Percentiles rank a stretch among this genome's conserved stretches.
Conservation (phyloP, 345 rosid genomes). For the Eucalyptus marginata region DNA sequence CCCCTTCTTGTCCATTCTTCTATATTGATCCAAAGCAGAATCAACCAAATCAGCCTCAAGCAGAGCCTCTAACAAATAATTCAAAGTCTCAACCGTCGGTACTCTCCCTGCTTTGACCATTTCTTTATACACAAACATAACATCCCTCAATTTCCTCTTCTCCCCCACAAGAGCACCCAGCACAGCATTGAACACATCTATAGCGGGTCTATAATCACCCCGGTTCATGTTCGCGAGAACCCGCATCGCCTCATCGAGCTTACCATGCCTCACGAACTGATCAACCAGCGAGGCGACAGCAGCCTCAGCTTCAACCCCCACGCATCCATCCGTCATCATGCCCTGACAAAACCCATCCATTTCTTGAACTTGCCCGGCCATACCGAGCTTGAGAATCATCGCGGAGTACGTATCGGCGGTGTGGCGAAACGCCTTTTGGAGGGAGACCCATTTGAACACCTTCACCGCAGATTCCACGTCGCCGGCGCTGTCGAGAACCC, state of each 20-base stretch:
- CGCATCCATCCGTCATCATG: slow-evolving; percentile 16
- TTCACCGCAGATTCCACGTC: slow-evolving; percentile 26
- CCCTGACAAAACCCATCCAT: slow-evolving; percentile 25
- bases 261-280: slow-evolving; percentile 13
- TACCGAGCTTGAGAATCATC: slow-evolving; percentile 40
- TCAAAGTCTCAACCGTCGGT: slow-evolving; percentile 34
- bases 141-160: slow-evolving; percentile 19
- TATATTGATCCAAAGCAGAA: slow-evolving; percentile 35
- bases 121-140: slow-evolving; percentile 46
- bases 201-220: slow-evolving; percentile 17
- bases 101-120: slow-evolving; percentile 42
- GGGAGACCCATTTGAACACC: slow-evolving; percentile 42
- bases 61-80: slow-evolving; percentile 30
- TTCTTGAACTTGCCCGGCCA: slow-evolving; percentile 28
- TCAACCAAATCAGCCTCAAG: slow-evolving; percentile 20
- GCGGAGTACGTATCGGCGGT: slow-evolving; percentile 23
- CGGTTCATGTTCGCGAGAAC: slow-evolving; percentile 20
- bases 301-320: slow-evolving; percentile 1
- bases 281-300: slow-evolving; percentile 21
- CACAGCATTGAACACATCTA: slow-evolving; percentile 20
- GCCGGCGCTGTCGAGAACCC: slow-evolving; percentile 20
- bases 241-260: slow-evolving; percentile 20
- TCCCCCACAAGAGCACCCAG: slow-evolving; percentile 25
- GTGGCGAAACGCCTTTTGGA: slow-evolving; percentile 28
- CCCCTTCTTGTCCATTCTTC: slow-evolving; percentile 36